Base-by-base conservation (phyloP, 176 grass and related monocot species). In the Musa schizocarpa region DNA sequence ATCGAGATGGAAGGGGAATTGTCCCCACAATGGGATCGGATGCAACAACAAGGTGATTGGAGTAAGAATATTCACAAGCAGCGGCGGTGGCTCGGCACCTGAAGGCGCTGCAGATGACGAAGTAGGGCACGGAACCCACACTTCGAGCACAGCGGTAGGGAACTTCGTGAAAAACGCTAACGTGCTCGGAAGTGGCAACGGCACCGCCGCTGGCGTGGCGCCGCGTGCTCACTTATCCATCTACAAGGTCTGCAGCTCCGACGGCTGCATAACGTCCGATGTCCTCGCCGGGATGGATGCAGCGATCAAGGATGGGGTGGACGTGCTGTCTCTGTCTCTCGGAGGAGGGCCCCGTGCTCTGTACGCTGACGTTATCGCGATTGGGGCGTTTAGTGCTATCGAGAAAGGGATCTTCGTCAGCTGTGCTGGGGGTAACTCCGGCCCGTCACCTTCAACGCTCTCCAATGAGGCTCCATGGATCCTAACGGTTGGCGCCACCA, bases 401-500 rank as follows among this genome's bases (percentile, higher is more conserved):
- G 56, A 52, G 17, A 90, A 82, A 25, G 81, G 78, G 0, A 62
- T 96, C 0, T 88, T 88, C 0, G 85, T 96, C 9, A 88, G 68
- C 73, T 74, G 81, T 79, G 74, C 88, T 0, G 83, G 82, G 0
- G 86, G 81, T 0, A 95, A 90, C 53, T 1, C 19, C 0, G 88
- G 88, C 1, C 92, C 85, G 0, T 9, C 10, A 13, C 0, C 0
- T 17, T 67, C 17, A 24, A 55, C 78, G 0, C 56, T 90, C 56
- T 11, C 54, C 0, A 95, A 88, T 23, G 88, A 88, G 43, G 85
- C 88, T 11, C 91, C 91, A 0, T 90, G 88, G 88, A 75, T 88
- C 48, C 83, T 95, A n/a, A 95, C 85, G 7, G 88, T 95, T 20
- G 88, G 69, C 0, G 92, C 85, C 2, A 83, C 81, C 53, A 95